These are phyloP conservation scores for Otatea glauca DNA, from an alignment of 176 grass and related monocot genomes.

Conservation along the genomic window DNA sequence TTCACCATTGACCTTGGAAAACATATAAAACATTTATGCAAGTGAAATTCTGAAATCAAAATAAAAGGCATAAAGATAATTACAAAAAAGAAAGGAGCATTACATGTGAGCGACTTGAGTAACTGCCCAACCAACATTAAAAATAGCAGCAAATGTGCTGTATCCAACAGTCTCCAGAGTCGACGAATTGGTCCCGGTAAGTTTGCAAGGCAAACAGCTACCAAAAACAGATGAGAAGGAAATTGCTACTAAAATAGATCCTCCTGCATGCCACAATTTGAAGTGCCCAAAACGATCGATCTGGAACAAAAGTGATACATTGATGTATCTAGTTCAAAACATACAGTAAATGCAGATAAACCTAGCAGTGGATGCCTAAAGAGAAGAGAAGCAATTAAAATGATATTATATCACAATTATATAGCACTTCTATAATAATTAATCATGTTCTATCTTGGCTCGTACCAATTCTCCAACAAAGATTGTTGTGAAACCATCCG, in stretches of 20 bases:
- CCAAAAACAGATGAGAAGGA: slow-evolving; percentile 99
- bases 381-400: slow-evolving; percentile 15
- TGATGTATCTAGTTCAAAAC: slow-evolving; percentile 25
- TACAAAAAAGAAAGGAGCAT: slow-evolving; percentile 24
- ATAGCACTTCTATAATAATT: background rate
- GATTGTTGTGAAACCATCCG: slow-evolving; percentile 91
- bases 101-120: slow-evolving; percentile 99
- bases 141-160: slow-evolving; percentile 91
- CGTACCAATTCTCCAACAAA: slow-evolving; percentile 94
- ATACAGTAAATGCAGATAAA: slow-evolving; percentile 27
- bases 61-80: slow-evolving; percentile 29
- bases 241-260: slow-evolving; percentile 87
- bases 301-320: slow-evolving; percentile 50
- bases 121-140: slow-evolving; percentile 97
- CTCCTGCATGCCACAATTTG: slow-evolving; percentile 97
- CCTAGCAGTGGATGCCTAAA: background rate
- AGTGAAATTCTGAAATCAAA: slow-evolving; percentile 40
- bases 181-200: slow-evolving; percentile 64
- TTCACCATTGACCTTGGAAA: slow-evolving; percentile 96
- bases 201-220: slow-evolving; percentile 79
- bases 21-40: slow-evolving; percentile 36
- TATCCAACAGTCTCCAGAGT: slow-evolving; percentile 88
- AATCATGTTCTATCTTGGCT: slow-evolving; percentile 10
- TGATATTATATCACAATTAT: slow-evolving; percentile 10
- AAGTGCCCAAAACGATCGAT: slow-evolving; percentile 97